A percentile compares a stretch with the other conserved stretches of the same genome.
These are phyloP conservation scores for Calonectria hongkongensis DNA, from an alignment of 2,329 filamentous ascomycete genomes.

Conservation along the genomic window DNA sequence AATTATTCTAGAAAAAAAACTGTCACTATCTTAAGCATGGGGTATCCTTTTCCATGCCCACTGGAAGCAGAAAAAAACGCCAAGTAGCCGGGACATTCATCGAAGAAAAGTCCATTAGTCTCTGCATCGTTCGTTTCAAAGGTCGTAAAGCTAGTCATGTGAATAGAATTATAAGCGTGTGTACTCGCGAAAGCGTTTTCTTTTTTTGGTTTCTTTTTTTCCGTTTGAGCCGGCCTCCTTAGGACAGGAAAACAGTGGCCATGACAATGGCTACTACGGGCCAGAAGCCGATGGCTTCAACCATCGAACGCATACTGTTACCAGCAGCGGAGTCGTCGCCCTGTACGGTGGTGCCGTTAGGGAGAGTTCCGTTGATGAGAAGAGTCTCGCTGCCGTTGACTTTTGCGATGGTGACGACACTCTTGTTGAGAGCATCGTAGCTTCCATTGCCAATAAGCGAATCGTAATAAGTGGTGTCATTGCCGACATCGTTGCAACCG, in stretches of 20 bases:
- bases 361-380: slow-evolving; percentile 84
- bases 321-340: slow-evolving; percentile 57
- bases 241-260: slow-evolving; percentile 67
- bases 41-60: neutral
- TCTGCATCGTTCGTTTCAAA: neutral
- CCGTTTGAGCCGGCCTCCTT: slow-evolving; percentile 37
- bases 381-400: slow-evolving; percentile 79
- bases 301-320: slow-evolving; percentile 54
- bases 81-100: neutral
- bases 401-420: slow-evolving; percentile 75
- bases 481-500: slow-evolving; percentile 80
- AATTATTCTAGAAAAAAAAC: neutral
- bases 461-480: slow-evolving; percentile 74
- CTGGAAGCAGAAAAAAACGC: neutral
- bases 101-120: too few species aligned
- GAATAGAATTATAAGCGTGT: slow-evolving; percentile 33
- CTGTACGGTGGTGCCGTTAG: slow-evolving; percentile 79
- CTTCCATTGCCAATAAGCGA: slow-evolving; percentile 80
- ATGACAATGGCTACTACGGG: slow-evolving; percentile 67
- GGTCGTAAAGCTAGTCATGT: slow-evolving; percentile 18
- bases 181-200: neutral
- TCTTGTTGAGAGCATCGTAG: slow-evolving; percentile 75
- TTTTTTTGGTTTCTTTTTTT: neutral
- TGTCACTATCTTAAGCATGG: neutral
- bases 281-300: slow-evolving; percentile 69